phyloP scores from a whole-genome alignment of 306 rosid genomes.

The Herpetospermum pedunculosum region DNA sequence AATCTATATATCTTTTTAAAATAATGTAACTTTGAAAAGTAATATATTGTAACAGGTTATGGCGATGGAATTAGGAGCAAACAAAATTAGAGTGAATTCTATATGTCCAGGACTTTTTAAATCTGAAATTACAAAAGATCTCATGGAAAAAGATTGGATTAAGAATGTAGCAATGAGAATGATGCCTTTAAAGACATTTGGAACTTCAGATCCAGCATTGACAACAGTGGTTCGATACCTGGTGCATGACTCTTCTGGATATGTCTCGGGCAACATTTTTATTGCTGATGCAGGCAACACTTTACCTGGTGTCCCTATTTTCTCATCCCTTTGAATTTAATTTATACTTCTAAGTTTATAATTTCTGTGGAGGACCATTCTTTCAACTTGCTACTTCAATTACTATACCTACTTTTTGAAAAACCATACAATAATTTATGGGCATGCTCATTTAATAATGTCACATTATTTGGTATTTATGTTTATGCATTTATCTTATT shows the following conservation, averaged over 20 bases:
- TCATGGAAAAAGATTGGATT: conserved; percentile 58
- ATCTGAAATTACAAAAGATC: conserved; percentile 53
- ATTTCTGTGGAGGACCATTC: no score
- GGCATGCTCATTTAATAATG: no score
- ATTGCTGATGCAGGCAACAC: conserved; percentile 48
- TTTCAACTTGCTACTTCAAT: no score
- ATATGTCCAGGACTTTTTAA: conserved; percentile 63
- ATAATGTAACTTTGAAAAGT: no score
- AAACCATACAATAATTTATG: no score
- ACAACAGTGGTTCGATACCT: conserved; percentile 55
- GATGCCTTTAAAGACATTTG: conserved; percentile 37
- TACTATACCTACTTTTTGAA: no score
- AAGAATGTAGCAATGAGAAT: conserved; percentile 32
- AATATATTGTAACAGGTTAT: conserved; percentile 37
- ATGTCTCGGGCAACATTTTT: conserved; percentile 53
- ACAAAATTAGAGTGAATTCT: conserved; percentile 68
- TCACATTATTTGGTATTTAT: no score
- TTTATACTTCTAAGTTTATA: no score
- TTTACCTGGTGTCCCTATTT: conserved; percentile 30
- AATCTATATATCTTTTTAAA: no score
- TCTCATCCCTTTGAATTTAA: no score
- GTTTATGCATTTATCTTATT: no score
- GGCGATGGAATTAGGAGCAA: conserved; percentile 61
- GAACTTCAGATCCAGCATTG: conserved; percentile 59
- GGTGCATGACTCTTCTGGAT: conserved; percentile 60